phyloP scores from a whole-genome alignment of 306 rosid species.

The Canavalia gladiata region DNA sequence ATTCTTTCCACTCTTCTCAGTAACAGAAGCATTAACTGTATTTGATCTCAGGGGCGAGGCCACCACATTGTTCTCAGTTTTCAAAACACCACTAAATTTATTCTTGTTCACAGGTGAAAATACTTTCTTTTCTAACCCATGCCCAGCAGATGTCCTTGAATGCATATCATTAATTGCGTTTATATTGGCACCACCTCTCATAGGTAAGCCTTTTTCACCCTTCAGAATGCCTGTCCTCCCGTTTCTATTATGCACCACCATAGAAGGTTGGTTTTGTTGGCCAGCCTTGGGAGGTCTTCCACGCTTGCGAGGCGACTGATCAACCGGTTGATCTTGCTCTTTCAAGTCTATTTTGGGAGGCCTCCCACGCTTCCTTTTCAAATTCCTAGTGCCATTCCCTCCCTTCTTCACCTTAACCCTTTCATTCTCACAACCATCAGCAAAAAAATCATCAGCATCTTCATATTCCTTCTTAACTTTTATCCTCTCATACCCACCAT shows the following conservation, averaged over 20 bases:
- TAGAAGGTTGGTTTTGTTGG: conserved; percentile 44
- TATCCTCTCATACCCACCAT: conserved; percentile 47
- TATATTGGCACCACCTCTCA: conserved; percentile 39
- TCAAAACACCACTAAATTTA: conserved; percentile 44
- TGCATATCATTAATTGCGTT: conserved; percentile 44
- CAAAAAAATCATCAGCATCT: conserved; percentile 45
- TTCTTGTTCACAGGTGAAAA: conserved; percentile 48
- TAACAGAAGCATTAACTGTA: conserved; percentile 17
- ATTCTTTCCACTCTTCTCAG: conserved; percentile 26
- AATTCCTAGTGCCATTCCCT: conserved; percentile 41
- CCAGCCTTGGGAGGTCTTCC: conserved; percentile 57
- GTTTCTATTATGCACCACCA: conserved; percentile 45
- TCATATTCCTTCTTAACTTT: conserved; percentile 47
- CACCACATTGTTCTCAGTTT: conserved; percentile 47
- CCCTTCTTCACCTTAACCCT: conserved; percentile 32
- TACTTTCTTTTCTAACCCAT: conserved; percentile 39
- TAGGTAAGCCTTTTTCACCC: conserved; percentile 43
- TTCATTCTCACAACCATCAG: conserved; percentile 24
- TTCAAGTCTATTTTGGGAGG: conserved; percentile 42
- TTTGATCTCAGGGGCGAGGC: conserved; percentile 46
- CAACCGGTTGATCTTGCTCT: conserved; percentile 29
- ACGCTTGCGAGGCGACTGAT: conserved; percentile 52
- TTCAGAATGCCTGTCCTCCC: conserved; percentile 39
- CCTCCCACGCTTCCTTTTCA: conserved; percentile 63
- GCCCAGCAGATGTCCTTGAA: conserved; percentile 46